Base-by-base conservation (phyloP, 208 protist species). In the Leishmania braziliensis region DNA sequence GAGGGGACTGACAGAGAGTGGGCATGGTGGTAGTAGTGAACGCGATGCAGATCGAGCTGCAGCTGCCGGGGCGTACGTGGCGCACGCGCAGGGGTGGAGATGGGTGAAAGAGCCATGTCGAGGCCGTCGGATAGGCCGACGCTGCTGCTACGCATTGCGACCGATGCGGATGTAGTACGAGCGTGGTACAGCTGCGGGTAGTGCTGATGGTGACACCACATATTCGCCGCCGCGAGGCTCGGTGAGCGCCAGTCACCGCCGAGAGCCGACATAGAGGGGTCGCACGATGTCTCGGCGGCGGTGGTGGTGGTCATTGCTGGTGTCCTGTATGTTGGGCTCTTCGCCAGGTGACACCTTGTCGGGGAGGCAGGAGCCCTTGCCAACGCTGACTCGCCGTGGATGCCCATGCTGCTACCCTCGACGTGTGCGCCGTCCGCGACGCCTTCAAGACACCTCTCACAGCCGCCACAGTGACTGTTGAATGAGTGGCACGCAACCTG, bases 11-110 rank as follows among this genome's bases (percentile, higher is more conserved):
- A 62, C 4, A 48, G 72, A 5, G 72, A 76, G 72, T 54, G 51
- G 48, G 33, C 51, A 12, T 43, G 51, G 53, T 43, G 62, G 48
- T n/a, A 51, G 33, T 58, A 23, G 6, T 43, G 56, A n/a, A 10
- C 36, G n/a, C 18, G 33, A 26, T 65, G 39, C 5, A 3, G 6
- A 23, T 5, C 20, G 74, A 14, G 5, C 36, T 3, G 23, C 1
- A 23, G 16, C n/a, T 66, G 54, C 18, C 9, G 54, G n/a, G 51
- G 74, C 26, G 51, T 77, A n/a, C 62, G 51, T 23, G 36, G 50
- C 74, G 51, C 72, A 23, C 51, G 72, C 72, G 72, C 72, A 20
- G 72, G 72, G 26, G 72, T 76, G 6, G 72, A 76, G 48, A n/a
- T 8, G 50, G 72, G 48, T 3, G 72, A 60, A n/a, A 46, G 72